Evolutionary conservation across 179 eudicot species (phyloP).

Genomic region (Sideroxylon spinosum): DNA sequence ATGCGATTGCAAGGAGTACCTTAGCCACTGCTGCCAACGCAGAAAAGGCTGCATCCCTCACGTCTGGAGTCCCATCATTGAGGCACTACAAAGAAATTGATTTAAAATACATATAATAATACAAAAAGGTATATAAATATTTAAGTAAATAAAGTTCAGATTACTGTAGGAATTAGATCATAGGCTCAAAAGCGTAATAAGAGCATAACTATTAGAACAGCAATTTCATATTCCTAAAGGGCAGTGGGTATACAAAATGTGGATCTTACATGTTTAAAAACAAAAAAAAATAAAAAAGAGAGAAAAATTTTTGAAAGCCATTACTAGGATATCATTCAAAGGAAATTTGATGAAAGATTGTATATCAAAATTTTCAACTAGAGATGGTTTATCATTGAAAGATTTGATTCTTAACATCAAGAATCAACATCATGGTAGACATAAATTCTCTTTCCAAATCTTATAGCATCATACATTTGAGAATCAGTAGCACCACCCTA

Average conservation of each 20-base stretch:
- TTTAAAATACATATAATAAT: background rate
- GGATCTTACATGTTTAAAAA: background rate
- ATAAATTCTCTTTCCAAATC: background rate
- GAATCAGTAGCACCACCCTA: background rate
- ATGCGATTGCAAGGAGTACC: conserved; percentile 34
- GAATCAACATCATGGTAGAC: conserved; percentile 1
- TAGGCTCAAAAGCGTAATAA: conserved; percentile 5
- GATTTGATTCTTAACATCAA: background rate
- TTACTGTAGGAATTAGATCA: background rate
- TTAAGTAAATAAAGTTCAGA: background rate
- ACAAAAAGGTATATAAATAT: background rate
- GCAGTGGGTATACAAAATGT: background rate
- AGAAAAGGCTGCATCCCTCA: conserved; percentile 97
- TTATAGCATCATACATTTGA: background rate
- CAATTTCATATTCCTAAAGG: background rate
- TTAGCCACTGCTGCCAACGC: conserved; percentile 93
- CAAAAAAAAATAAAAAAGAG: background rate
- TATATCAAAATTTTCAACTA: background rate
- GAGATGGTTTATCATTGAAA: background rate
- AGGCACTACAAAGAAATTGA: conserved; percentile 47
- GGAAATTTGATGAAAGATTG: background rate
- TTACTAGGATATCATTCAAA: background rate
- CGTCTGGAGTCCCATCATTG: conserved; percentile 99
- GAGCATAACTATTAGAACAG: background rate
- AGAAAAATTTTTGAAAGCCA: too few relatives aligned